Evolutionary conservation across 139 green algal genomes (phyloP).

Genomic region (Auxenochlorella pyrenoidosa): DNA sequence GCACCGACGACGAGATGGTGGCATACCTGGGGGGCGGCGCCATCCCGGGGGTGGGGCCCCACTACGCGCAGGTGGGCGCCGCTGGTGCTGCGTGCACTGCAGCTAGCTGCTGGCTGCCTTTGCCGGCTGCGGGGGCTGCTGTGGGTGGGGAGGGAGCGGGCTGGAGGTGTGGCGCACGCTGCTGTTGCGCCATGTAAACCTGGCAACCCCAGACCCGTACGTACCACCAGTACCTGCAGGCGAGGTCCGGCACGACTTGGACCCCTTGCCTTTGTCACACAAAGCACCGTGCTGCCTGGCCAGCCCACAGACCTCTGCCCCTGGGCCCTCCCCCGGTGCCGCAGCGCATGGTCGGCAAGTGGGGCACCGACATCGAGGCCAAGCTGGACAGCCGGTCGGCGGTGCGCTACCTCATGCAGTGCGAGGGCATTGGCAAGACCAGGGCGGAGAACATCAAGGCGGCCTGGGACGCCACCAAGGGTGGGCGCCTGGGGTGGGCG

Average conservation of each 20-base stretch:
- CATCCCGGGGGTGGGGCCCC: constrained; percentile 56
- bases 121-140: background rate
- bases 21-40: constrained; percentile 46
- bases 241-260: too few relatives aligned
- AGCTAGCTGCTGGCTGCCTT: background rate
- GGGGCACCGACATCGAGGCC: constrained; percentile 29
- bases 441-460: constrained; percentile 48
- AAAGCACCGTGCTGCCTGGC: too few relatives aligned
- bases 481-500: background rate
- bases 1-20: constrained; percentile 29
- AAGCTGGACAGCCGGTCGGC: constrained; percentile 49
- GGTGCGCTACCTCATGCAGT: constrained; percentile 18
- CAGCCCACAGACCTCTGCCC: too few relatives aligned
- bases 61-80: constrained; percentile 32
- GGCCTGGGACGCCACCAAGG: constrained; percentile 44
- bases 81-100: background rate
- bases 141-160: background rate
- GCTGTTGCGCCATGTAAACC: too few relatives aligned
- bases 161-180: background rate
- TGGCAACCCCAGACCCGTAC: too few relatives aligned
- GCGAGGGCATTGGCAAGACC: constrained; percentile 20
- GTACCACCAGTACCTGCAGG: too few relatives aligned
- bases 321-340: too few relatives aligned
- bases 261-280: too few relatives aligned
- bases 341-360: constrained; percentile 38